These are phyloP conservation scores for Agrocybe praecox DNA, from an alignment of 768 basidiomycete genomes.

Conservation along the genomic window DNA sequence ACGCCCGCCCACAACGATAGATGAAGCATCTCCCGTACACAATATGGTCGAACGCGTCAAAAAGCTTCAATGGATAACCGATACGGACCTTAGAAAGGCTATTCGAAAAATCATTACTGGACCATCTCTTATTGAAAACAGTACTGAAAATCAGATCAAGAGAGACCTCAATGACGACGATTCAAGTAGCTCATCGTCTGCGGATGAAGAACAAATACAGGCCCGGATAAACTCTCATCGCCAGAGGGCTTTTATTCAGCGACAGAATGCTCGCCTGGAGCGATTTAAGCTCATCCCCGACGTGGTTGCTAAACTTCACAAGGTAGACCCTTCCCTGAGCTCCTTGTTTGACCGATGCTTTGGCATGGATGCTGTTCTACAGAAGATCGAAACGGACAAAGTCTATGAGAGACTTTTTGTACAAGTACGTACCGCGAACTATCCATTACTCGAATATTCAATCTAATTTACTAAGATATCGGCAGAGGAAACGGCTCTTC, in stretches of 20 bases:
- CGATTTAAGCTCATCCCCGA: constrained; percentile 4
- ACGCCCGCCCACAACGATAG: too few relatives aligned
- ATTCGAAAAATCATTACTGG: too few relatives aligned
- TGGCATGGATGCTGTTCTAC: background rate
- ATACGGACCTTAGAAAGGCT: too few relatives aligned
- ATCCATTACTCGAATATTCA: too few relatives aligned
- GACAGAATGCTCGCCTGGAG: background rate
- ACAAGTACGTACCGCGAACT: too few relatives aligned
- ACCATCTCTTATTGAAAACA: too few relatives aligned
- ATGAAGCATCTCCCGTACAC: too few relatives aligned
- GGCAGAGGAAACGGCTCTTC: constrained; percentile 7
- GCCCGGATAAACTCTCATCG: background rate
- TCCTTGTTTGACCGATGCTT: constrained; percentile 6
- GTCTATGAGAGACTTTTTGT: constrained; percentile 2
- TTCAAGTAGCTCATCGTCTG: background rate
- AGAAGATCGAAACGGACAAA: background rate
- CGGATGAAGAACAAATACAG: background rate
- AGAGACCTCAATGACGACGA: too few relatives aligned
- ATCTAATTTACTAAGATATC: too few relatives aligned
- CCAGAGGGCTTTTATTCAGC: background rate
- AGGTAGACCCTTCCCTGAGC: background rate
- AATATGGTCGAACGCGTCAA: too few relatives aligned
- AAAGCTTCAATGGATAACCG: background rate
- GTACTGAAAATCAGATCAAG: background rate
- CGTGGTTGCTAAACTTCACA: background rate